Conservation (phyloP, 129 eudicot genomes). For the Smallanthus sonchifolius region DNA sequence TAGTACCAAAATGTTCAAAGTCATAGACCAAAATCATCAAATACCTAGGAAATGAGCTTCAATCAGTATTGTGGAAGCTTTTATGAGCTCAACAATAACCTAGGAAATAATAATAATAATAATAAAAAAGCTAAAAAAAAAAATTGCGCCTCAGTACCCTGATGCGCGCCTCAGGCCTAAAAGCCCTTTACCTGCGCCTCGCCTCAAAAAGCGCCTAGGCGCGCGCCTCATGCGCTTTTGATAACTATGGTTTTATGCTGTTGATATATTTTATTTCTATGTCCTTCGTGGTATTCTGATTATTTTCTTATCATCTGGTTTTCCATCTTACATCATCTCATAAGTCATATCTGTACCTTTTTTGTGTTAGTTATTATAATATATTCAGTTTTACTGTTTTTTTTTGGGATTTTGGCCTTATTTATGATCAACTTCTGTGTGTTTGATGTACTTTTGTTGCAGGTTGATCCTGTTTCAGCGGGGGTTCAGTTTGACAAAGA, state of each 20-base stretch:
- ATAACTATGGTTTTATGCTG: not conserved
- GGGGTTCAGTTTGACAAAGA: constrained; percentile 88
- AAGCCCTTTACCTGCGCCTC: too few relatives aligned
- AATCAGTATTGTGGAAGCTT: too few relatives aligned
- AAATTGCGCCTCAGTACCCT: too few relatives aligned
- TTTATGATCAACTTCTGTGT: not conserved
- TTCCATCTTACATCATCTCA: not conserved
- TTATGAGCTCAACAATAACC: too few relatives aligned
- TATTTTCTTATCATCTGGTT: not conserved
- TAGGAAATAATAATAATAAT: too few relatives aligned
- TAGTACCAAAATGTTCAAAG: too few relatives aligned
- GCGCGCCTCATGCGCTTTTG: too few relatives aligned
- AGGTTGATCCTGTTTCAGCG: constrained; percentile 77
- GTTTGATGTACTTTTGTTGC: constrained; percentile 11
- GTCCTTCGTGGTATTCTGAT: not conserved
- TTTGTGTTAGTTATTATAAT: not conserved
- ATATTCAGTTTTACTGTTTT: not conserved
- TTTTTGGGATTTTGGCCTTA: not conserved
- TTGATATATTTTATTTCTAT: not conserved
- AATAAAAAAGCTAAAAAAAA: too few relatives aligned
- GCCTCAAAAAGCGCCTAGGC: too few relatives aligned
- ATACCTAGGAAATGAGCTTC: too few relatives aligned
- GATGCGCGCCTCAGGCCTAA: too few relatives aligned
- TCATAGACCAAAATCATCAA: too few relatives aligned
- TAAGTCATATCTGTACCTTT: not conserved